Percentiles rank a stretch among this genome's conserved stretches.
phyloP scores from a whole-genome alignment of 768 basidiomycete genomes.

The Leccinum ochraceum region DNA sequence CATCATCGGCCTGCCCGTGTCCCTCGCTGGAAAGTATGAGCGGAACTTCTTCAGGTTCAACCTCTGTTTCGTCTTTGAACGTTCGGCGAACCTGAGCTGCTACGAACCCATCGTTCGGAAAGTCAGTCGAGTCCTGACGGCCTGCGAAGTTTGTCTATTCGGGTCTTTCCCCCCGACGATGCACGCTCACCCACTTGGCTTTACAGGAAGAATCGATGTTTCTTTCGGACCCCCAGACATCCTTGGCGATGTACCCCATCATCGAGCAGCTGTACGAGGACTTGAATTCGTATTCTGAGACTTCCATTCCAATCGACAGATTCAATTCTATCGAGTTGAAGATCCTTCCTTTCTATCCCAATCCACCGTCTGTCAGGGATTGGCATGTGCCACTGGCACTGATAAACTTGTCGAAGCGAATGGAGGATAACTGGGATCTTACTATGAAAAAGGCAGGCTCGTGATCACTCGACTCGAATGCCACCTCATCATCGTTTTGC shows the following conservation, averaged over 20 bases:
- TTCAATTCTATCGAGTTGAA: constrained; percentile 96
- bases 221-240: constrained; percentile 71
- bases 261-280: constrained; percentile 97
- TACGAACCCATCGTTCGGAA: constrained; percentile 97
- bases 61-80: constrained; percentile 94
- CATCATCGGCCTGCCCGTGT: constrained; percentile 90
- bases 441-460: constrained; percentile 82
- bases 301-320: constrained; percentile 85
- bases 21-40: constrained; percentile 72
- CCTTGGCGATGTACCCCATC: constrained; percentile 72
- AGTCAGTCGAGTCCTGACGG: constrained; percentile 83
- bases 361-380: constrained; percentile 84
- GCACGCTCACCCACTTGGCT: constrained; percentile 6
- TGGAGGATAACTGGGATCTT: constrained; percentile 94
- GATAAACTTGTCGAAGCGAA: constrained; percentile 76
- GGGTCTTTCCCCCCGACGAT: neutral
- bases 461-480: neutral
- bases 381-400: constrained; percentile 96
- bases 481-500: constrained; percentile 5
- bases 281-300: constrained; percentile 95
- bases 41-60: constrained; percentile 93
- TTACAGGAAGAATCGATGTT: constrained; percentile 84
- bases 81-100: constrained; percentile 87
- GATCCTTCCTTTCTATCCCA: constrained; percentile 95
- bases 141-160: constrained; percentile 74